Base-by-base conservation (phyloP, 345 rosid genomes). In the Pugionium dolabratum region DNA sequence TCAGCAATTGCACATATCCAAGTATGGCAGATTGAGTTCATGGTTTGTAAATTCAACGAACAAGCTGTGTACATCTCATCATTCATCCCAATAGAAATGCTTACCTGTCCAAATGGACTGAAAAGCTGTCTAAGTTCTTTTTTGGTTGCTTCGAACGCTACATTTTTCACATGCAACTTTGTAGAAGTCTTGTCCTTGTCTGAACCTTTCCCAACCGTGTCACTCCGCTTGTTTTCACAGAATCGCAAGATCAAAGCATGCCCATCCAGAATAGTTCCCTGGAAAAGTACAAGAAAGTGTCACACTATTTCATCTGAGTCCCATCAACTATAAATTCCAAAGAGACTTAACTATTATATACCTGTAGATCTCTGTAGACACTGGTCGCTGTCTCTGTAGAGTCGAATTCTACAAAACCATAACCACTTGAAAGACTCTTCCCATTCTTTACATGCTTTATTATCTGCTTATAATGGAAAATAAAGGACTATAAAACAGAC, bases 61-160 rank as follows among this genome's bases (percentile, higher is more conserved):
- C 18, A 18, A 18, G 18, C 18, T 18, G 18, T 18, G 18, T 18
- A 18, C 18, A 18, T 18, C 18, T 18, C 18, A 18, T 18, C 18
- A 18, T 18, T 18, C 18, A 18, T 18, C 18, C 18, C 18, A 18
- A 18, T 18, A 18, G 18, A 18, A 18, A 18, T 18, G 18, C 18
- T 49, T 68, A 88, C 99, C 99, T 90, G 95, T 72, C 97, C 99
- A 62, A 90, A 90, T 52, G 99, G 91, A 76, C 93, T 83, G 77
- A 90, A 90, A 27, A 94, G 81, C 79, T 86, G 96, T 77, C 84
- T 83, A 48, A 94, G 79, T 75, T 94, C 99, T 66, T 88, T 90
- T 76, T 84, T 78, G 4, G 97, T 94, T 57, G 99, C 97, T 75
- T 94, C 96, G 56, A 94, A 94, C 66, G 99, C 95, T 57, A 94